phyloP scores from a whole-genome alignment of 768 basidiomycete species.

The Mycena floridula region DNA sequence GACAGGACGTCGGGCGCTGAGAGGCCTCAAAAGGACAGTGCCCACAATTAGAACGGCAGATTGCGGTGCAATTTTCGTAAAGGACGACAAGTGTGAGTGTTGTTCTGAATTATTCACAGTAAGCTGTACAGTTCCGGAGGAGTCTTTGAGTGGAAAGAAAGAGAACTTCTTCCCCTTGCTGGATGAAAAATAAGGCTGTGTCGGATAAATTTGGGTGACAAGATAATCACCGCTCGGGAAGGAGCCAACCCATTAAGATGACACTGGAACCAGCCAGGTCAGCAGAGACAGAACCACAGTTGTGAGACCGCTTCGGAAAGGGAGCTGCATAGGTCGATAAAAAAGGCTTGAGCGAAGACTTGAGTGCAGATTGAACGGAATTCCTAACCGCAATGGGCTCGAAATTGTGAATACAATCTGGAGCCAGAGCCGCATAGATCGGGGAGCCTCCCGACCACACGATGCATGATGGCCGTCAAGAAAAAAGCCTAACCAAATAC shows the following conservation, averaged over 20 bases:
- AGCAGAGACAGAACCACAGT: conserved; percentile 51
- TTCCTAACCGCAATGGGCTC: conserved; percentile 31
- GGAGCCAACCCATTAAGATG: conserved; percentile 77
- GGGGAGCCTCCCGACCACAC: neutral
- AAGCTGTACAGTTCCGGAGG: conserved; percentile 73
- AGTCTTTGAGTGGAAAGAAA: conserved; percentile 84
- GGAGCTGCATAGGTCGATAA: conserved; percentile 38
- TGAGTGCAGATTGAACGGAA: conserved; percentile 9
- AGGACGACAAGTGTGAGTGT: conserved; percentile 27
- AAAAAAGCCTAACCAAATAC: neutral
- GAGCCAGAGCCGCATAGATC: neutral
- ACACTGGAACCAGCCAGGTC: conserved; percentile 51
- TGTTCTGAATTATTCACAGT: conserved; percentile 46
- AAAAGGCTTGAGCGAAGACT: conserved; percentile 8
- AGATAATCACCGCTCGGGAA: conserved; percentile 67
- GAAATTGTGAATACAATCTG: conserved; percentile 5
- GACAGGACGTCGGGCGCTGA: conserved; percentile 55
- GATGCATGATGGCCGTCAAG: neutral
- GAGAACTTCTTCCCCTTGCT: conserved; percentile 63
- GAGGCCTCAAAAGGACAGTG: conserved; percentile 57
- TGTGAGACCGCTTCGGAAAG: conserved; percentile 56
- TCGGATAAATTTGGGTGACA: conserved; percentile 24
- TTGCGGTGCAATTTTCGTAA: conserved; percentile 67
- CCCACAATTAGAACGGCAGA: conserved; percentile 77
- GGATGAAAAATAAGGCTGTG: conserved; percentile 27